A percentile compares a stretch with the other conserved stretches of the same genome.
Evolutionary conservation across 2,329 filamentous ascomycete genomes (phyloP).

Genomic region (Pseudogymnoascus sp.): DNA sequence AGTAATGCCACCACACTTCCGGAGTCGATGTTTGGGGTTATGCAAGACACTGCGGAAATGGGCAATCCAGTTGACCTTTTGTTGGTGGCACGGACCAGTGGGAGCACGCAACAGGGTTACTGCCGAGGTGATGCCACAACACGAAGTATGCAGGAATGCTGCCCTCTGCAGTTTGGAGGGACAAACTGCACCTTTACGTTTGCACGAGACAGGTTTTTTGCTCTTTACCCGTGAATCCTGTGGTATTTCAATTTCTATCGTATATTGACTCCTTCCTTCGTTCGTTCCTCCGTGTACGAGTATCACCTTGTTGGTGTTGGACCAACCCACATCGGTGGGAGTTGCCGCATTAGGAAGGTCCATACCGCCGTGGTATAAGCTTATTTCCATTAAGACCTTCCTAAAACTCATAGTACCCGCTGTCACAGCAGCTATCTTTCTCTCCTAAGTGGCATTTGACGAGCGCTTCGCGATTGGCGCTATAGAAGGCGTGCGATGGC

Average conservation of each 20-base stretch:
- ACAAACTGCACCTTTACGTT: not conserved
- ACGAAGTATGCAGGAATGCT: not conserved
- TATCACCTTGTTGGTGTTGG: not conserved
- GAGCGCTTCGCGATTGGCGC: not conserved
- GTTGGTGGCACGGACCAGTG: not conserved
- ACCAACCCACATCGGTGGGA: not conserved
- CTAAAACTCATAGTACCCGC: not conserved
- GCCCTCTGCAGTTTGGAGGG: not conserved
- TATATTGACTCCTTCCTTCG: not conserved
- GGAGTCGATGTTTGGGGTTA: not conserved
- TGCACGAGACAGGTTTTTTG: not conserved
- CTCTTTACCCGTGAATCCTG: not conserved
- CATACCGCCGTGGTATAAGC: not conserved
- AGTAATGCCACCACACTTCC: not conserved
- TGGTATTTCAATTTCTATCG: not conserved
- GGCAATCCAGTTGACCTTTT: not conserved
- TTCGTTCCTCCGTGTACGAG: not conserved
- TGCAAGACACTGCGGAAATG: not conserved
- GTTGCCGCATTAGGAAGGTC: conserved; percentile 5
- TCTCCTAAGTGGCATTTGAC: not conserved
- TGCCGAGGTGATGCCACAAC: not conserved
- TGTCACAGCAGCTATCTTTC: not conserved
- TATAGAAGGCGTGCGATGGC: conserved; percentile 5
- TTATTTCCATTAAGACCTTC: not conserved
- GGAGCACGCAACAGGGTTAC: not conserved